Evolutionary conservation across 371 early-diverging fungal genomes (phyloP).

Genomic region (Fennellomyces sp.): DNA sequence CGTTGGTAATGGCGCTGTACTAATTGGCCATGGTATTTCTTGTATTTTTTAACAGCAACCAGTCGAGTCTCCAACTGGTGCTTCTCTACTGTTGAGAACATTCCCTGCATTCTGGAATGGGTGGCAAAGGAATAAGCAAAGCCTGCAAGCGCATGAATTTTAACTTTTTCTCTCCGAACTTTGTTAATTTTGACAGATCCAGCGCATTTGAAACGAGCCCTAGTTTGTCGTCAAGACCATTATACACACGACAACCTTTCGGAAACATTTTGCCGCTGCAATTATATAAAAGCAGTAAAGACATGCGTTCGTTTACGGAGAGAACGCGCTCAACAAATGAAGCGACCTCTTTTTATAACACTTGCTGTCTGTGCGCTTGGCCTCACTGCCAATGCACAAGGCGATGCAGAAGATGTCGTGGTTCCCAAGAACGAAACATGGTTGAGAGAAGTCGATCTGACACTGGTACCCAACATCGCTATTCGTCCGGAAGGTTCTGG

Average conservation of each 20-base stretch:
- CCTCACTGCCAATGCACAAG: slow-evolving; percentile 26
- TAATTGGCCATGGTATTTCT: slow-evolving; percentile 32
- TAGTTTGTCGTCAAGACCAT: not conserved
- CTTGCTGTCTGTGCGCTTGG: no score
- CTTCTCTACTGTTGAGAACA: slow-evolving; percentile 39
- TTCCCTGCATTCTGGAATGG: slow-evolving; percentile 23
- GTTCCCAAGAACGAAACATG: slow-evolving; percentile 56
- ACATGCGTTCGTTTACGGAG: no score
- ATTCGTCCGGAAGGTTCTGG: slow-evolving; percentile 42
- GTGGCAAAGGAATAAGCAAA: no score
- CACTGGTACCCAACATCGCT: slow-evolving; percentile 24
- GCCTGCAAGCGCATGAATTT: no score
- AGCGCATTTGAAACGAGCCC: no score
- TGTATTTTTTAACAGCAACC: slow-evolving; percentile 46
- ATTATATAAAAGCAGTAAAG: not conserved
- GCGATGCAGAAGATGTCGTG: slow-evolving; percentile 57
- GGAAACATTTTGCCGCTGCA: not conserved
- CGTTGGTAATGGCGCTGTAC: slow-evolving; percentile 35
- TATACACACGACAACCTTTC: not conserved
- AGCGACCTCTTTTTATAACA: no score
- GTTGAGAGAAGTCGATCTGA: slow-evolving; percentile 58
- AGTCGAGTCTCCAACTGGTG: not conserved
- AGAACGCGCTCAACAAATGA: no score
- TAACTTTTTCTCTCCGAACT: no score
- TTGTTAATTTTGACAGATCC: no score